phyloP scores from a whole-genome alignment of 805 yeast species.

The Schwanniomyces polymorphus region DNA sequence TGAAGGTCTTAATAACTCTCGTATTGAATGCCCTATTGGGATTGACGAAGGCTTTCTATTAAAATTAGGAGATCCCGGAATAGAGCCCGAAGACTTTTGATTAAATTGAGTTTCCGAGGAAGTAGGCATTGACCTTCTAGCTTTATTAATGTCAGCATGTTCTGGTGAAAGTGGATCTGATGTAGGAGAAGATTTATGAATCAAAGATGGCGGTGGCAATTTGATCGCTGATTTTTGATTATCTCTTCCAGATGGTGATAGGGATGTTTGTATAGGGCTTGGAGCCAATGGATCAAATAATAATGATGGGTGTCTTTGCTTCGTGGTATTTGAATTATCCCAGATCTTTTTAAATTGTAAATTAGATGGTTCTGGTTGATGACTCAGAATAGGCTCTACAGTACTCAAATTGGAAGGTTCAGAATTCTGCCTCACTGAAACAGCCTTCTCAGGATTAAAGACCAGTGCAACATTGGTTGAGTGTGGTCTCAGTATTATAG shows the following conservation, averaged over 20 bases:
- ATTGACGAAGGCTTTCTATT: constrained; percentile 15
- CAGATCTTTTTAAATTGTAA: constrained; percentile 38
- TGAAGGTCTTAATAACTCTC: constrained; percentile 35
- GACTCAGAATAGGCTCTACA: neutral
- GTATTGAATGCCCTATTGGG: constrained; percentile 16
- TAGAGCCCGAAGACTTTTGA: constrained; percentile 2
- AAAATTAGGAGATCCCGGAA: constrained; percentile 11
- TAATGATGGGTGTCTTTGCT: constrained; percentile 49
- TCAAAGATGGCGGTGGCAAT: constrained; percentile 20
- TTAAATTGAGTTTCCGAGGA: neutral
- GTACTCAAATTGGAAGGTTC: neutral
- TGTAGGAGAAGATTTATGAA: constrained; percentile 11
- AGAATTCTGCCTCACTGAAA: neutral
- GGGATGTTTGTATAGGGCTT: constrained; percentile 20
- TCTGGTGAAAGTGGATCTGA: constrained; percentile 4
- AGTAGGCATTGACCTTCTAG: constrained; percentile 13
- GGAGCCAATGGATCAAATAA: constrained; percentile 52
- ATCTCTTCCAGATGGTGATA: neutral
- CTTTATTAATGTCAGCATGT: constrained; percentile 2
- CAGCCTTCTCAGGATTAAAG: neutral
- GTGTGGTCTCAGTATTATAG: constrained; percentile 1
- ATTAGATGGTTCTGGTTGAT: constrained; percentile 11
- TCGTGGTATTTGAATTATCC: constrained; percentile 17
- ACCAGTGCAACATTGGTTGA: neutral
- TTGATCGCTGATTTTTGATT: constrained; percentile 9